Evolutionary conservation across 129 eudicot species (phyloP), one percentile per base, ranked within the genome.

Genomic region (Logfia minima): DNA sequence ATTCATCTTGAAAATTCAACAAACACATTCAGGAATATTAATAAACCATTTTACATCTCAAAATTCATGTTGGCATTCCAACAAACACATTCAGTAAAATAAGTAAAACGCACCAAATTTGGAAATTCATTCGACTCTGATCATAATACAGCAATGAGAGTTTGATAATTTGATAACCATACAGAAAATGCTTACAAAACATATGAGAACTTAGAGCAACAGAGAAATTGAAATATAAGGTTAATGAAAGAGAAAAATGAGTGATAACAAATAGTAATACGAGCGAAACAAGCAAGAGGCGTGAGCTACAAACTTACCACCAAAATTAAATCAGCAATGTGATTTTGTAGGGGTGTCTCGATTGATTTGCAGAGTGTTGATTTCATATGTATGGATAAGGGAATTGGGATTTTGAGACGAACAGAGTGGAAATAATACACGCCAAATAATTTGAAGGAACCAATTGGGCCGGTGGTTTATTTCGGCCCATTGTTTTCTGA

Each of bases 131-230:
- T 39, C 48, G 13, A 41, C 7, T 76, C 41, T 19, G 68, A 62
- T 6, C 41, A 70, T 51, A 77, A 64, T 37, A 59, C 79, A 60
- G 18, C 66, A 78, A 78, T 70, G 85, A 21, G 75, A 83, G 74
- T 81, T 80, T 71, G 71, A 67, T 14, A 68, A 80, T 11, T 62
- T 35, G 31, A 41, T 41, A 8, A 41, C 4, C 0, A 41, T 9
- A 13, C 48, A 41, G 14, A 41, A 41, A 41, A 41, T 41, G 4
- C 48, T 41, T 41, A 41, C 9, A 39, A 13, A 39, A 2, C 4
- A 13, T 11, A 45, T 45, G 5, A 11, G 3, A 39, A 39, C 45
- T 39, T 8, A 41, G 14, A 14, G 55, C 55, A 48, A 48, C 55
- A 48, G 55, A 13, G 5, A 0, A 48, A 48, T 48, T 48, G 39